phyloP scores from a whole-genome alignment of 176 grass and related monocot genomes.

The Typha latifolia region DNA sequence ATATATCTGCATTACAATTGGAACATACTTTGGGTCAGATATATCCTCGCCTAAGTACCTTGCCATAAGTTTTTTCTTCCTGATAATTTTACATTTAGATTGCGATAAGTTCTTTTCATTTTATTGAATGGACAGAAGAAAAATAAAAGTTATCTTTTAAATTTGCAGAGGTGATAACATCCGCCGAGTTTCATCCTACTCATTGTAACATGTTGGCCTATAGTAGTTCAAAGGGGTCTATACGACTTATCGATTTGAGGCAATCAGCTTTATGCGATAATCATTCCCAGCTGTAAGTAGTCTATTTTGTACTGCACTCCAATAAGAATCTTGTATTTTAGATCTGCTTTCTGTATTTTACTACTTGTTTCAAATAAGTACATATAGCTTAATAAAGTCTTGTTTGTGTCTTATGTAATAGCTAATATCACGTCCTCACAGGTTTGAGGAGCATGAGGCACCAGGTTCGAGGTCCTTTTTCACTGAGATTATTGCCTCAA shows the following conservation, averaged over 20 bases:
- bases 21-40: no score
- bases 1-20: no score
- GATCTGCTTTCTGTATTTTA: not conserved
- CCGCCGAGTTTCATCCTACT: conserved; percentile 74
- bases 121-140: not conserved
- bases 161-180: conserved; percentile 87
- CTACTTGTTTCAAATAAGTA: not conserved
- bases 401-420: conserved; percentile 18
- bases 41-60: no score
- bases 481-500: conserved; percentile 98
- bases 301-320: conserved; percentile 17
- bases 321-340: not conserved
- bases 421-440: conserved; percentile 21
- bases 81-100: no score
- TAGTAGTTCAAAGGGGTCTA: conserved; percentile 89
- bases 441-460: conserved; percentile 79
- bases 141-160: not conserved
- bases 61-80: no score
- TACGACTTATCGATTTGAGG: conserved; percentile 80
- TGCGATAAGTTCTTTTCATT: not conserved
- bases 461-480: conserved; percentile 90
- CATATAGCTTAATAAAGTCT: not conserved
- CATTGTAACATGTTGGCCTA: conserved; percentile 82
- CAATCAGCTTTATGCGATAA: conserved; percentile 86
- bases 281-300: conserved; percentile 77